Conservation (phyloP, 177 flowering plant species). For the Vitis hybrid region DNA sequence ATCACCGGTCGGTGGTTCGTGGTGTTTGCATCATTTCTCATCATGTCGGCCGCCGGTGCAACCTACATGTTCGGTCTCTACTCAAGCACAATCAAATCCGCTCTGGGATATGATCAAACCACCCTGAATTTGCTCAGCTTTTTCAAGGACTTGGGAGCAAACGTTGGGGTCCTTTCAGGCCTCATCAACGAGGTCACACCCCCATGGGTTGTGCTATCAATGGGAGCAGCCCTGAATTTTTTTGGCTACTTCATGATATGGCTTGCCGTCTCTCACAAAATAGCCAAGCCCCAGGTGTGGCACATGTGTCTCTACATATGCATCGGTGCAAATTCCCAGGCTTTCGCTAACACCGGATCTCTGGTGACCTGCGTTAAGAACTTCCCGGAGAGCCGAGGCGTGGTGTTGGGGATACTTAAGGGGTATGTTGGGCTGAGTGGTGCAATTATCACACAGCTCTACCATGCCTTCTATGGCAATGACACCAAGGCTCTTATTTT, state of each 20-base stretch:
- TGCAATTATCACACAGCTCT: slow-evolving; percentile 53
- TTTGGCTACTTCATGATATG: slow-evolving; percentile 62
- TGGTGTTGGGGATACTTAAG: slow-evolving; percentile 46
- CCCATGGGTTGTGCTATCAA: slow-evolving; percentile 48
- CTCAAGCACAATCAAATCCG: slow-evolving; percentile 32
- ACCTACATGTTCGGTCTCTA: slow-evolving; percentile 56
- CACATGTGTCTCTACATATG: slow-evolving; percentile 58
- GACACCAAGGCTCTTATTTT: slow-evolving; percentile 37
- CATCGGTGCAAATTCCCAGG: slow-evolving; percentile 52
- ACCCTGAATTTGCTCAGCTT: slow-evolving; percentile 53
- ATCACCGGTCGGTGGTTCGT: slow-evolving; percentile 58
- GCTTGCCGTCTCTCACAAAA: slow-evolving; percentile 39
- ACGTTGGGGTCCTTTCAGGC: slow-evolving; percentile 54
- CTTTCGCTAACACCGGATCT: slow-evolving; percentile 58
- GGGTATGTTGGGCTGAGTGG: slow-evolving; percentile 57
- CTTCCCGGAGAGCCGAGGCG: slow-evolving; percentile 57
- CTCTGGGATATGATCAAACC: slow-evolving; percentile 34
- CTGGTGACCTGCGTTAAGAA: slow-evolving; percentile 58
- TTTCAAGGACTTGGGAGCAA: slow-evolving; percentile 57
- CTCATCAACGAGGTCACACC: slow-evolving; percentile 59
- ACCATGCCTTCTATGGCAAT: slow-evolving; percentile 34
- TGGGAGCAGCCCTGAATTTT: slow-evolving; percentile 50
- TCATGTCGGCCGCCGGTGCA: slow-evolving; percentile 55
- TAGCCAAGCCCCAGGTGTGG: slow-evolving; percentile 40
- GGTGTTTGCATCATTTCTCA: slow-evolving; percentile 50